phyloP scores from a whole-genome alignment of 1,284 basidiomycete genomes.

The Sanghuangporus sanghuang region DNA sequence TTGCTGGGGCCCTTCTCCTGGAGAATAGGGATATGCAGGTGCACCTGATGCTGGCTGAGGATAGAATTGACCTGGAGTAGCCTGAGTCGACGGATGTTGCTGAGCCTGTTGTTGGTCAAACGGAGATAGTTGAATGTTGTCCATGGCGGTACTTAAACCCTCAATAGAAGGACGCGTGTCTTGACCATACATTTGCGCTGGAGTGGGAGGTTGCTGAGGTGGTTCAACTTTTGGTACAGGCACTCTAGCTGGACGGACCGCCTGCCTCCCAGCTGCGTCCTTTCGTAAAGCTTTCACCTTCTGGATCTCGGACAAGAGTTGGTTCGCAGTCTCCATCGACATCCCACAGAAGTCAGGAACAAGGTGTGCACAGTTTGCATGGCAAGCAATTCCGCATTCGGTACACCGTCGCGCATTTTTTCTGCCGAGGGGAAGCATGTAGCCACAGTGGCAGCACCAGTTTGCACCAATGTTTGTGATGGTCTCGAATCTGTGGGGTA shows the following conservation, averaged over 20 bases:
- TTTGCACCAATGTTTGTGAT: constrained; percentile 97
- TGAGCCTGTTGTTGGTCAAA: constrained; percentile 1
- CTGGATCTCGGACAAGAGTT: constrained; percentile 84
- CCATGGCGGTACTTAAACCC: constrained; percentile 7
- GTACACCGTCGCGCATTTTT: constrained; percentile 96
- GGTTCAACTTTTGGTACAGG: constrained; percentile 24
- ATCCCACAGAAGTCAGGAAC: constrained; percentile 99
- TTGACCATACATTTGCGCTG: constrained; percentile 22
- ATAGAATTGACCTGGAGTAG: constrained; percentile 4
- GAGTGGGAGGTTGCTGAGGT: constrained; percentile 27
- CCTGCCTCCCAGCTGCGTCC: constrained; percentile 40
- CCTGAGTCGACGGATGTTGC: neutral
- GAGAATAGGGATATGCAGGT: constrained; percentile 18
- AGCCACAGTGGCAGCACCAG: constrained; percentile 99
- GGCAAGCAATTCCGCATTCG: constrained; percentile 95
- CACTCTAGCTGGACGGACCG: constrained; percentile 25
- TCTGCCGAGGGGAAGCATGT: constrained; percentile 94
- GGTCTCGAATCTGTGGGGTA: constrained; percentile 97
- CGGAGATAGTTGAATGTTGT: constrained; percentile 10
- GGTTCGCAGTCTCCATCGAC: constrained; percentile 99
- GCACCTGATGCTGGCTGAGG: constrained; percentile 14
- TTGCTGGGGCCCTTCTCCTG: constrained; percentile 6
- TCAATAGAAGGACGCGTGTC: constrained; percentile 14
- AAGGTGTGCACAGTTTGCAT: constrained; percentile 96
- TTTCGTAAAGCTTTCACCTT: constrained; percentile 69